A percentile compares a stretch with the other conserved stretches of the same genome.
These are phyloP conservation scores for Ophiostoma sp. DNA, from an alignment of 2,329 filamentous ascomycete species.

Conservation along the genomic window DNA sequence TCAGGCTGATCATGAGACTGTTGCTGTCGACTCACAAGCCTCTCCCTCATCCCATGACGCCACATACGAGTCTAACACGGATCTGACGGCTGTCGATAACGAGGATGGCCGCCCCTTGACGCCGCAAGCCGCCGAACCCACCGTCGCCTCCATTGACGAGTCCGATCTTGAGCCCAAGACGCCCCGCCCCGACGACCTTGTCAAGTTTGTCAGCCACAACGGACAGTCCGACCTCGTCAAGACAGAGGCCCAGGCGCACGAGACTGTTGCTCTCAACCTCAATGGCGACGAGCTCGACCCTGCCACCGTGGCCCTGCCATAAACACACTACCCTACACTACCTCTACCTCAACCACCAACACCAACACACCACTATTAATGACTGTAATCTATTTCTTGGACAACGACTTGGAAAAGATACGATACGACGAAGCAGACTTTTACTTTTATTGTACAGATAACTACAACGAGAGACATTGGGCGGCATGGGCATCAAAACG, in stretches of 20 bases:
- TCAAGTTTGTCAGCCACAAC: slow-evolving; percentile 14
- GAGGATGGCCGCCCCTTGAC: slow-evolving; percentile 10
- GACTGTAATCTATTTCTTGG: slow-evolving; percentile 13
- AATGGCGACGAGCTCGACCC: slow-evolving; percentile 19
- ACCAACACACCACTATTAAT: background rate
- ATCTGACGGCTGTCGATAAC: slow-evolving; percentile 13
- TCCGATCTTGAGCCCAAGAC: slow-evolving; percentile 27
- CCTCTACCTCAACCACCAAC: background rate
- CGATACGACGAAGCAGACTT: background rate
- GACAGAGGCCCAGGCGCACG: background rate
- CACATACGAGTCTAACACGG: slow-evolving; percentile 19
- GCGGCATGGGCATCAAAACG: slow-evolving; percentile 11
- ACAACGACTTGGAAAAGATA: background rate
- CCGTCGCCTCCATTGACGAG: slow-evolving; percentile 24
- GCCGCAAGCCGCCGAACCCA: slow-evolving; percentile 19
- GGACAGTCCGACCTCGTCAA: background rate
- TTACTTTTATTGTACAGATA: slow-evolving; percentile 6
- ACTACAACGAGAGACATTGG: background rate
- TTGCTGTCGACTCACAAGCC: background rate
- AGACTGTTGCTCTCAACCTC: slow-evolving; percentile 19
- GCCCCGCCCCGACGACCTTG: slow-evolving; percentile 22
- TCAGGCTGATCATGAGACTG: background rate
- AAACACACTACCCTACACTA: too few species aligned
- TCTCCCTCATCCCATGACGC: slow-evolving; percentile 6
- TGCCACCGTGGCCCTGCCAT: slow-evolving; percentile 21